Evolutionary conservation across 768 basidiomycete species (phyloP).

Genomic region (Leccinum subgranulosum): DNA sequence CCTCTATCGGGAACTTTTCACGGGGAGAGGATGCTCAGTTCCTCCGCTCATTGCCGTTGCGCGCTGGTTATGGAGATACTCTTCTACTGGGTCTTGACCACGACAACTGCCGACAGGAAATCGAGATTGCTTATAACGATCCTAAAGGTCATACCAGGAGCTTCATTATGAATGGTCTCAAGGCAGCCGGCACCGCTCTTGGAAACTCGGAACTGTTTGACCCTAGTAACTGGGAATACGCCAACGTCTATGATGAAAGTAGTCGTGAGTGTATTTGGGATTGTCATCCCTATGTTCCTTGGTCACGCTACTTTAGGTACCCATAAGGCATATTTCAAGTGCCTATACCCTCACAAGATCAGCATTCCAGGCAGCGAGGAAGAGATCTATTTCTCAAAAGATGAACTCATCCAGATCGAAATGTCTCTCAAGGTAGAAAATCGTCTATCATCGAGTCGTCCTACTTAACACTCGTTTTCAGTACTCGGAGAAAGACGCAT

Average conservation of each 20-base stretch:
- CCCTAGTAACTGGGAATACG: constrained; percentile 73
- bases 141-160: constrained; percentile 61
- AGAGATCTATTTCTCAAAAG: constrained; percentile 53
- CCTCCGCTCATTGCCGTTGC: constrained; percentile 74
- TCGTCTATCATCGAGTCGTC: not conserved
- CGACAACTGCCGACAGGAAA: constrained; percentile 60
- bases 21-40: constrained; percentile 69
- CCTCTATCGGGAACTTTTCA: constrained; percentile 87
- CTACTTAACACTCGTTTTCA: constrained; percentile 28
- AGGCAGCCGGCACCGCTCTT: constrained; percentile 61
- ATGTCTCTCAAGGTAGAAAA: constrained; percentile 75
- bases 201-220: constrained; percentile 66
- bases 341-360: constrained; percentile 57
- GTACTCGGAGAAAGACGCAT: constrained; percentile 77
- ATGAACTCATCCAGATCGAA: constrained; percentile 84
- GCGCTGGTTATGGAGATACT: constrained; percentile 73
- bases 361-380: constrained; percentile 44
- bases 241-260: constrained; percentile 54
- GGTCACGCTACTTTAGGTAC: constrained; percentile 46
- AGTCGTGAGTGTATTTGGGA: constrained; percentile 35
- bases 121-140: constrained; percentile 89
- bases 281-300: not conserved
- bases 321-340: constrained; percentile 83
- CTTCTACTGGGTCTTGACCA: constrained; percentile 91
- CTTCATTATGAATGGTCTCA: constrained; percentile 88